A percentile compares a stretch with the other conserved stretches of the same genome.
These are phyloP conservation scores for Candida labiduridarum DNA, from an alignment of 1,139 yeast species.

Conservation along the genomic window DNA sequence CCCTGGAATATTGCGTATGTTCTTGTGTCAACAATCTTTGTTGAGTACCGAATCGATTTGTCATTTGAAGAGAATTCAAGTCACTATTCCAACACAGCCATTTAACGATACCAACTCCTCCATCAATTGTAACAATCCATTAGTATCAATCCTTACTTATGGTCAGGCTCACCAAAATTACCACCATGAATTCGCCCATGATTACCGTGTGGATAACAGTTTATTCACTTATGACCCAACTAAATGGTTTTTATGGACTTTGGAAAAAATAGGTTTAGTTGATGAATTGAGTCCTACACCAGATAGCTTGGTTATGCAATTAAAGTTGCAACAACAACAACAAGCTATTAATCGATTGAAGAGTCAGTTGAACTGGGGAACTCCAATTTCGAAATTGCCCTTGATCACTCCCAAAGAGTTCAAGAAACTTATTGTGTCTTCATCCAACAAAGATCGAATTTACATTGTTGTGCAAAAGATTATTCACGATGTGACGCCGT, in stretches of 20 bases:
- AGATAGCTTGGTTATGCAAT: constrained; percentile 53
- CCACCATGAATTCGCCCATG: constrained; percentile 77
- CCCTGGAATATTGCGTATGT: constrained; percentile 62
- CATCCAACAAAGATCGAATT: constrained; percentile 39
- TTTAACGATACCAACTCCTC: constrained; percentile 64
- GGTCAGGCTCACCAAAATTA: constrained; percentile 70
- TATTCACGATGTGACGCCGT: constrained; percentile 74
- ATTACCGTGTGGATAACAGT: constrained; percentile 54
- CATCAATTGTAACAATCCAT: constrained; percentile 49
- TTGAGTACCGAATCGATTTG: constrained; percentile 63
- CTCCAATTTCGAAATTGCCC: constrained; percentile 70
- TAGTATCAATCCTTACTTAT: constrained; percentile 56
- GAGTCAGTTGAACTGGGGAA: constrained; percentile 75
- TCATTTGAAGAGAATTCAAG: constrained; percentile 49
- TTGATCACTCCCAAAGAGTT: constrained; percentile 53
- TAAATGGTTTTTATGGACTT: constrained; percentile 55
- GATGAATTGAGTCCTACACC: constrained; percentile 45
- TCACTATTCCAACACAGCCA: constrained; percentile 53
- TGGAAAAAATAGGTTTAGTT: constrained; percentile 44
- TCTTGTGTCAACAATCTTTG: constrained; percentile 59
- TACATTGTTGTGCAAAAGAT: constrained; percentile 55
- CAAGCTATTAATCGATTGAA: constrained; percentile 58
- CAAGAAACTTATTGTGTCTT: constrained; percentile 37
- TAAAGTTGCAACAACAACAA: constrained; percentile 67
- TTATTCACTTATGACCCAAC: constrained; percentile 66